Percentiles rank a stretch among this genome's conserved stretches.
Conservation (phyloP, 495 filamentous ascomycete genomes). For the Cetradonia linearis region DNA sequence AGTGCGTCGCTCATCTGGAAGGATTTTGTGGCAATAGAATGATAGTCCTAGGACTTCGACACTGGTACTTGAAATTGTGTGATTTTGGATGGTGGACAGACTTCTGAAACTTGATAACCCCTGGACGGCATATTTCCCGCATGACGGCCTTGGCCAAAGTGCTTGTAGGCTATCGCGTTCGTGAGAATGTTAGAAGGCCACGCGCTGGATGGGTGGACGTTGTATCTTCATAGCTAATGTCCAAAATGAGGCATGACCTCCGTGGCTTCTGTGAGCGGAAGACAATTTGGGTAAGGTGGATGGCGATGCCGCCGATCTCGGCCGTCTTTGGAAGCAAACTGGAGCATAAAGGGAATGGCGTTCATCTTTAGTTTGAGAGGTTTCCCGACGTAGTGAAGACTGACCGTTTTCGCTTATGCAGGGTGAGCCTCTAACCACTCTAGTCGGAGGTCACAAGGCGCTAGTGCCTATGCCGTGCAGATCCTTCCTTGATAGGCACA, state of each 20-base stretch:
- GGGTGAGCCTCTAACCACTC: neutral
- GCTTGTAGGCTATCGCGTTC: neutral
- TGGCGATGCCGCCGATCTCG: neutral
- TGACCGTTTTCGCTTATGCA: neutral
- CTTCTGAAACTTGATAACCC: neutral
- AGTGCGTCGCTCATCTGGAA: neutral
- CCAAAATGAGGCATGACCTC: neutral
- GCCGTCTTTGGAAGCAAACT: neutral
- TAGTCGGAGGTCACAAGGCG: neutral
- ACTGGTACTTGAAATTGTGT: neutral
- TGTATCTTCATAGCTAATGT: neutral
- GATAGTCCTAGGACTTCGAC: neutral
- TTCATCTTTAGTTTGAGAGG: neutral
- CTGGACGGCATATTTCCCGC: neutral
- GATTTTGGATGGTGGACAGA: neutral
- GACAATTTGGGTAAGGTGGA: neutral
- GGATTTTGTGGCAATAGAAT: neutral
- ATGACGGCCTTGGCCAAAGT: neutral
- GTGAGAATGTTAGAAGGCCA: neutral
- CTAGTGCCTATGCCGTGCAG: neutral
- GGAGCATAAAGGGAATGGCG: neutral
- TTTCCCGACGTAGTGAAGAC: neutral
- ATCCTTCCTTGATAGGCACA: slow-evolving; percentile 3
- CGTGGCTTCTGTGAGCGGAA: neutral
- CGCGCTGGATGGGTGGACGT: neutral